phyloP scores from a whole-genome alignment of 495 filamentous ascomycete species.

The Neurospora cerealis region DNA sequence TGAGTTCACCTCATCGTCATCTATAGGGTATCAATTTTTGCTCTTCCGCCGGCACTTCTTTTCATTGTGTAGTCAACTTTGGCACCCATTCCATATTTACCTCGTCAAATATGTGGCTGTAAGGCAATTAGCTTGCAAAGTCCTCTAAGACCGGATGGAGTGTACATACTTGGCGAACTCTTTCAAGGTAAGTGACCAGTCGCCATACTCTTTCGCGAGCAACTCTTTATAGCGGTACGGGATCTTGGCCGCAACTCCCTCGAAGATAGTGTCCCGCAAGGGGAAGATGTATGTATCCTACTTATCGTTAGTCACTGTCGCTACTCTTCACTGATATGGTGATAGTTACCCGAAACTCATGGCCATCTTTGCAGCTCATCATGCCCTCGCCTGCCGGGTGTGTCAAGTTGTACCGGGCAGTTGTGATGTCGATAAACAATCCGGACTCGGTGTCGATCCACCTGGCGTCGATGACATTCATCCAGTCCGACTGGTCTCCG shows the following conservation, averaged over 20 bases:
- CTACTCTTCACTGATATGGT: background rate
- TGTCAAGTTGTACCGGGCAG: conserved; percentile 16
- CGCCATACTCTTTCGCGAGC: conserved; percentile 49
- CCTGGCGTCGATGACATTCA: conserved; percentile 64
- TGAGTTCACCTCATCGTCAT: background rate
- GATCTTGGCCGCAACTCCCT: conserved; percentile 50
- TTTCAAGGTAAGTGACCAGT: conserved; percentile 39
- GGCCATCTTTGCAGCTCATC: conserved; percentile 32
- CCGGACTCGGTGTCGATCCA: conserved; percentile 66
- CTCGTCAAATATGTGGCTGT: conserved; percentile 32
- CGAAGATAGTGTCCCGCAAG: conserved; percentile 44
- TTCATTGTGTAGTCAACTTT: background rate
- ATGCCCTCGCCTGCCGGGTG: conserved; percentile 25
- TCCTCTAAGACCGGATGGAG: background rate
- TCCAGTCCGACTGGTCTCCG: conserved; percentile 48
- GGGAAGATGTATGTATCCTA: conserved; percentile 32
- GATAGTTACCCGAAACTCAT: conserved; percentile 27
- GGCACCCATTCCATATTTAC: conserved; percentile 26
- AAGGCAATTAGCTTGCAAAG: background rate
- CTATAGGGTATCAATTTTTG: background rate
- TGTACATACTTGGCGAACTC: conserved; percentile 44
- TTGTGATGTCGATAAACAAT: conserved; percentile 66
- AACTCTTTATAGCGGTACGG: conserved; percentile 52
- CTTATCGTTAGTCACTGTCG: background rate
- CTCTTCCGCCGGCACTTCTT: background rate